Percentiles rank a stretch among this genome's conserved stretches.
Conservation (phyloP, 805 yeast genomes). For the Isabelozyma gotoi region DNA sequence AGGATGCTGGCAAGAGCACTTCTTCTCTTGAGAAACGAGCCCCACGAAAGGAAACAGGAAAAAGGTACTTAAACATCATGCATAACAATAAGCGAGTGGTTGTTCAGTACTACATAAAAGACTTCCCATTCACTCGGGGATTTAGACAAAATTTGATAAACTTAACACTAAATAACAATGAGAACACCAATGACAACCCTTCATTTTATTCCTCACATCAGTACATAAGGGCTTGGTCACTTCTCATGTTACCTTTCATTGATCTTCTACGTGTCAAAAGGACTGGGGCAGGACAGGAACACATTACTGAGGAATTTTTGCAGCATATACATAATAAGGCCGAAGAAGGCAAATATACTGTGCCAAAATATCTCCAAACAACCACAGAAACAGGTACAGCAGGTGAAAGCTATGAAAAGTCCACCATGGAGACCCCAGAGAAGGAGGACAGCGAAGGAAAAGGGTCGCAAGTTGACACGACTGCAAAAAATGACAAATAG, state of each 20-base stretch:
- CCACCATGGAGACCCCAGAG: neutral
- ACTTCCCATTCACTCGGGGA: constrained; percentile 39
- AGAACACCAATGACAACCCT: constrained; percentile 12
- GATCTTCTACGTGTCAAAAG: constrained; percentile 11
- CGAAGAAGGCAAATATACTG: neutral
- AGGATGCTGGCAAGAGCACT: constrained; percentile 5
- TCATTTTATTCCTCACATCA: constrained; percentile 7
- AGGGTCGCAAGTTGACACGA: too few species aligned
- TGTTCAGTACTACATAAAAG: constrained; percentile 27
- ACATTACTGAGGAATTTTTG: neutral
- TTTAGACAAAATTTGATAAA: constrained; percentile 34
- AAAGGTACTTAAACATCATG: constrained; percentile 45
- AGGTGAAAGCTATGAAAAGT: neutral
- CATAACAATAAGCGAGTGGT: constrained; percentile 33
- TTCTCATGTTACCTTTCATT: constrained; percentile 18
- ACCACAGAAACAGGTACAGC: neutral
- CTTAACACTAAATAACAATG: constrained; percentile 23
- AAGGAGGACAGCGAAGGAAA: too few species aligned
- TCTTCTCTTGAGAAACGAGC: constrained; percentile 1
- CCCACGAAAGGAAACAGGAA: constrained; percentile 25
- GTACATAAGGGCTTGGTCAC: constrained; percentile 12
- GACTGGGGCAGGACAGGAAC: neutral
- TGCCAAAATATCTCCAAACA: neutral
- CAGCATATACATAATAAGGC: neutral
- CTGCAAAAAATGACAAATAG: too few species aligned